Percentiles rank a stretch among this genome's conserved stretches.
Evolutionary conservation across 2,329 filamentous ascomycete genomes (phyloP).

Genomic region (Botrytis galanthina): DNA sequence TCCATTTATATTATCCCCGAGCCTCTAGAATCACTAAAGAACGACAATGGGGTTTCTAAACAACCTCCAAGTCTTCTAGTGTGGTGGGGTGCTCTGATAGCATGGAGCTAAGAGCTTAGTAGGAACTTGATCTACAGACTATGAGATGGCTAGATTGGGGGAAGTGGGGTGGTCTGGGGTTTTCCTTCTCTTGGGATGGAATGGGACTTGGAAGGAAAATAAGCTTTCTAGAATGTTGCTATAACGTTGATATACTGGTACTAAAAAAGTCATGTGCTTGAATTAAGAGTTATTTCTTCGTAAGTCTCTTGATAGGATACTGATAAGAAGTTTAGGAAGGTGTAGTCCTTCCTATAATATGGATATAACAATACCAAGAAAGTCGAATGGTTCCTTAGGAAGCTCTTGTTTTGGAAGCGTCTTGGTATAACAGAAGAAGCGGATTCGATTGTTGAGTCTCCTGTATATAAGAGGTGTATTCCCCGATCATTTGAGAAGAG

Average conservation of each 20-base stretch:
- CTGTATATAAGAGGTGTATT: background rate
- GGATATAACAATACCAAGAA: background rate
- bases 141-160: background rate
- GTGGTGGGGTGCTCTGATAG: background rate
- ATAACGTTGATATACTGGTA: background rate
- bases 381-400: background rate
- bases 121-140: background rate
- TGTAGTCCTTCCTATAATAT: background rate
- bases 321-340: background rate
- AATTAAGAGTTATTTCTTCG: background rate
- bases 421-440: background rate
- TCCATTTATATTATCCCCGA: background rate
- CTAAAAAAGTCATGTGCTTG: background rate
- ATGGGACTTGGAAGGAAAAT: background rate
- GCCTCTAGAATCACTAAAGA: background rate
- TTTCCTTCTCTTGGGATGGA: background rate
- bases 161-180: background rate
- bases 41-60: background rate
- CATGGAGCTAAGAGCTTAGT: background rate
- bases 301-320: background rate
- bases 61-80: background rate
- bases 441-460: too few species aligned
- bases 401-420: background rate
- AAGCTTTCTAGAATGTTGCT: background rate
- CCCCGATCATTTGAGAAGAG: background rate